Base-by-base conservation (phyloP, 2,329 filamentous ascomycete genomes). In the Aspergillus fischeri region DNA sequence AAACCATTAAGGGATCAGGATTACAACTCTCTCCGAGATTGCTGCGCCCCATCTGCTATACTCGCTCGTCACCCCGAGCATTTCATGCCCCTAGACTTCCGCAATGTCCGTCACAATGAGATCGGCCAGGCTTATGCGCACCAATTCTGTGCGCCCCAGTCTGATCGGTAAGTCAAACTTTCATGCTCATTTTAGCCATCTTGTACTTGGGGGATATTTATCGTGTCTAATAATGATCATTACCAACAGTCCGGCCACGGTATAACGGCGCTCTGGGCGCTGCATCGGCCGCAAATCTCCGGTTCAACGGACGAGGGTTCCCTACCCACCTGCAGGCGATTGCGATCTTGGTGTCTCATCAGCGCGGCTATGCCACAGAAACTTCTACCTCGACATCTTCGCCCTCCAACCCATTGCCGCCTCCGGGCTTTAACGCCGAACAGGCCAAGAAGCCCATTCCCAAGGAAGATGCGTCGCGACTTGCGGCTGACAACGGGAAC, bases 391-490 rank as follows among this genome's bases (percentile, higher is more conserved):
- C 80, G 24, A 66, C 62, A 42, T 76, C 80, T 21, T 69, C 69
- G 49, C 66, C 75, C 21, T 71, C 71, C 44, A 78, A 83, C 52
- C 80, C 82, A 54, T 86, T 84, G 51, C 92, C 91, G 48, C 92
- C 92, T 56, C 92, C 92, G 14, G 92, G 92, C 28, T 97, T 96
- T 80, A 92, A 94, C 71, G 81, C 90, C n/a, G 87, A 93, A 69
- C 82, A 91, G 78, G 92, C 92, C 65, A 93, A 92, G 83, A 93
- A 92, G 72, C 90, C 92, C 11, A 79, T 94, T 50, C 77, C 86
- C 2, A 84, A 85, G 68, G 84, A 88, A 55, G 64, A 70, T 51
- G 56, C 64, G 20, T 60, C 67, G 27, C 69, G 73, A 53, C 60
- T 67, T 59, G 55, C 63, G 3, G 56, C 61, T 56, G 72, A 74